A percentile compares a stretch with the other conserved stretches of the same genome.
phyloP scores from a whole-genome alignment of 345 rosid species.

The Lumnitzera racemosa region DNA sequence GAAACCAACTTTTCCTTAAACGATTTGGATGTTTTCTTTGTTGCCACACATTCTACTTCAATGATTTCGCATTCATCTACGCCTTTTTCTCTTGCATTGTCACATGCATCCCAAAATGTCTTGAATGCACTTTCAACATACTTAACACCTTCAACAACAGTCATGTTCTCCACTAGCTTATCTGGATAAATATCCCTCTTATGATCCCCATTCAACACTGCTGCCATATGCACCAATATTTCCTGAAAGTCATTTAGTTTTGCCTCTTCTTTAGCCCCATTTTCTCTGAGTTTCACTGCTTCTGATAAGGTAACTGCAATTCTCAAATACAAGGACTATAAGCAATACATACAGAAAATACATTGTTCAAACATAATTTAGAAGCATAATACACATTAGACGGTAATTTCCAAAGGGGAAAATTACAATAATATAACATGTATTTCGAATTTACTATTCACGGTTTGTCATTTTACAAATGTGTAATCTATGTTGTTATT shows the following conservation, averaged over 20 bases:
- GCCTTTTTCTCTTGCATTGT: slow-evolving; percentile 35
- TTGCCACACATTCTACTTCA: not conserved
- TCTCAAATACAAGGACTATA: not conserved
- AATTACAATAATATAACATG: no score
- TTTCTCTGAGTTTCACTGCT: slow-evolving; percentile 31
- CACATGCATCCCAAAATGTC: slow-evolving; percentile 32
- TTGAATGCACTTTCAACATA: slow-evolving; percentile 41
- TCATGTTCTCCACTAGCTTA: slow-evolving; percentile 53
- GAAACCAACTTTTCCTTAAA: slow-evolving; percentile 25
- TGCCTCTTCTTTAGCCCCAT: slow-evolving; percentile 34
- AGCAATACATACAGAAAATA: not conserved
- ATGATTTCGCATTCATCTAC: slow-evolving; percentile 28
- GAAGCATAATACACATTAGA: no score
- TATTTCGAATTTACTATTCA: no score
- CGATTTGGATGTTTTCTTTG: slow-evolving; percentile 7
- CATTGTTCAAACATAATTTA: no score
- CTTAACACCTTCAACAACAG: slow-evolving; percentile 36
- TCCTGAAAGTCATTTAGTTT: slow-evolving; percentile 59
- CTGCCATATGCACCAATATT: slow-evolving; percentile 60
- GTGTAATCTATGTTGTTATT: no score
- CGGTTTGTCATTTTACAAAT: no score
- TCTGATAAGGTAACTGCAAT: slow-evolving; percentile 38
- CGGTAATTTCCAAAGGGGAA: no score
- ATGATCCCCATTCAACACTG: slow-evolving; percentile 51
- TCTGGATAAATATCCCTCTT: slow-evolving; percentile 32